Evolutionary conservation across 78 protist species (phyloP), one percentile per base, ranked within the genome.

Genomic region (Capsaspora owczarzaki): DNA sequence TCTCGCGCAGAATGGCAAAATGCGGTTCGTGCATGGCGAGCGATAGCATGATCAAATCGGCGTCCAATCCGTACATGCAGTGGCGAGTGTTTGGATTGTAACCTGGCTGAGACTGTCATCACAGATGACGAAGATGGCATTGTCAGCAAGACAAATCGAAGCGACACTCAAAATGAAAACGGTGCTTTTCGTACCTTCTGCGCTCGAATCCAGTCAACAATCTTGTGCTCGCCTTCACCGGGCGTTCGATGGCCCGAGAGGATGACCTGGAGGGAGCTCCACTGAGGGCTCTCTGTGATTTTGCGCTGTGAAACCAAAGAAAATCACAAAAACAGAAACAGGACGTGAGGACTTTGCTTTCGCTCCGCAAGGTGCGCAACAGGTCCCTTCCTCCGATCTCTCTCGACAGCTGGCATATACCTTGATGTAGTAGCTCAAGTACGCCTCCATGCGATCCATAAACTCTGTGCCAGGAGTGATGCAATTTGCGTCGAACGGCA

Each of bases 141-240:
- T n/a, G n/a, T n/a, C n/a, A n/a, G n/a, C n/a, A n/a, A n/a, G n/a
- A n/a, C n/a, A n/a, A n/a, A n/a, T n/a, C n/a, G n/a, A n/a, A n/a
- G n/a, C n/a, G n/a, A n/a, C n/a, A n/a, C n/a, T n/a, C n/a, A n/a
- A n/a, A n/a, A n/a, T n/a, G n/a, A n/a, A n/a, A n/a, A n/a, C n/a
- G n/a, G n/a, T n/a, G n/a, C n/a, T n/a, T n/a, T n/a, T n/a, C n/a
- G n/a, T n/a, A n/a, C 51, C 47, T 94, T 78, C 63, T 91, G 93
- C 66, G 61, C 40, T 19, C 99, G 90, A 40, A 99, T 89, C 78
- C 77, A 96, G 31, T 96, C 96, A 91, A 99, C 94, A 74, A 98
- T 93, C 88, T 98, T 98, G 91, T 98, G 99, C 91, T 98, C 99
- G n/a, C 99, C 99, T 86, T 98, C 99, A 29, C 99, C 99, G 5